Evolutionary conservation across 192 early-diverging fungal species (phyloP).

Genomic region (Allomyces macrogynus): DNA sequence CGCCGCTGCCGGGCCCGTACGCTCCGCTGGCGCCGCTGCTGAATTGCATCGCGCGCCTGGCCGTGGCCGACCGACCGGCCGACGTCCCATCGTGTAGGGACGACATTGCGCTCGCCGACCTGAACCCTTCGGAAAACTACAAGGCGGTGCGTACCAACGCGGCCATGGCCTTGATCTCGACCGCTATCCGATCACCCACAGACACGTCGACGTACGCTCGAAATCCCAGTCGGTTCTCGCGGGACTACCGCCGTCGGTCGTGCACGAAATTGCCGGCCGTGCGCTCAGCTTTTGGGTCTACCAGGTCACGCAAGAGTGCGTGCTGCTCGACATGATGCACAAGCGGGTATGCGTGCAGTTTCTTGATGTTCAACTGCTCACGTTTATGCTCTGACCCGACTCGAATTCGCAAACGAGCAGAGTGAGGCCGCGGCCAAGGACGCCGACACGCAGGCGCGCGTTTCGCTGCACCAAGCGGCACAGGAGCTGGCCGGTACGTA

Average conservation of each 20-base stretch:
- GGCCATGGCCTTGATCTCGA: background rate
- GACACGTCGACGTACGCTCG: background rate
- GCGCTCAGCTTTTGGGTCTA: constrained; percentile 45
- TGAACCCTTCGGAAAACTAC: constrained; percentile 40
- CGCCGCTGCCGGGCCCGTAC: constrained; percentile 27
- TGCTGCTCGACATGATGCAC: constrained; percentile 14
- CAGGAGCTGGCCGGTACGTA: background rate
- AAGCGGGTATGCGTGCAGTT: background rate
- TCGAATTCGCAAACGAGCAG: background rate
- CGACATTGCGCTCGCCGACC: constrained; percentile 31
- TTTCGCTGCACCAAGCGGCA: background rate
- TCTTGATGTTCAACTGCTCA: too few relatives aligned
- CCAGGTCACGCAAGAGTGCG: constrained; percentile 35
- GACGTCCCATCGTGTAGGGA: constrained; percentile 11
- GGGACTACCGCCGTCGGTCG: constrained; percentile 34
- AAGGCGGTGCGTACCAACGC: constrained; percentile 22
- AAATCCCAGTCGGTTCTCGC: constrained; percentile 31
- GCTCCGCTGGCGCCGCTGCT: background rate
- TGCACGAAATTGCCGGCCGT: constrained; percentile 43
- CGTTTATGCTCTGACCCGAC: too few relatives aligned
- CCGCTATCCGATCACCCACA: background rate
- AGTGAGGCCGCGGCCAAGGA: background rate
- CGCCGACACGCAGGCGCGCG: background rate
- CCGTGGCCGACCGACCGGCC: background rate
- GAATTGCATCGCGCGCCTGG: background rate